Evolutionary conservation across 768 basidiomycete genomes (phyloP), one percentile per base, ranked within the genome.

Genomic region (Macrolepiota fuliginosa): DNA sequence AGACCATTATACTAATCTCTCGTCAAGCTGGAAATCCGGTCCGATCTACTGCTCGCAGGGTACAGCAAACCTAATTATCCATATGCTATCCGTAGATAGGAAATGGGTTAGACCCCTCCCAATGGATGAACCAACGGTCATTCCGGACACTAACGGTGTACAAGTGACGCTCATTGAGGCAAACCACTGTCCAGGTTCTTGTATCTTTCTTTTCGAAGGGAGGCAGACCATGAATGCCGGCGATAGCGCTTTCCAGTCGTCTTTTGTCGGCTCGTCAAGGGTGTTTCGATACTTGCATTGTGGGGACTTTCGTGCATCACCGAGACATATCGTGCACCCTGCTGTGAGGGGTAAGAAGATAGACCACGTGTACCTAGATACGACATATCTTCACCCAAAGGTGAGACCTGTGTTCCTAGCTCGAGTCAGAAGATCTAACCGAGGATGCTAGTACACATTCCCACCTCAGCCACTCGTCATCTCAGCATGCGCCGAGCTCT

Each of bases 121-220:
- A 1, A 85, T 94, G 83, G 85, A 97, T 72, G 77, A 77, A 0
- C 82, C 93, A 0, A 88, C 85, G 0, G 71, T 85, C 36, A 81
- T 97, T 58, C 93, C 96, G 0, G 75, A 91, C 65, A 93, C 94
- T 0, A 85, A 86, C 27, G 95, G 95, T 1, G 92, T 98, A 37
- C 79, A 76, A 39, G 96, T 98, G 4, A 98, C 94, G 1, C 84
- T 96, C 42, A 94, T 99, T n/a, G 93, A 97, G 68, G 97, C 96
- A 10, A 98, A 99, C 71, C 97, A 98, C 70, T 98, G 96, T 72
- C 97, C 97, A 4, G 97, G 97, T 3, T 97, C 95, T 1, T 93
- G 88, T 62, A 78, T 99, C 25, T 98, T 98, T 74, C 80, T 96
- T 36, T 98, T 95, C 67, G 94, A 98, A 74, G 96, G 97, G 5